phyloP scores from a whole-genome alignment of 192 early-diverging fungal genomes.

The Backusella tarrabulga region DNA sequence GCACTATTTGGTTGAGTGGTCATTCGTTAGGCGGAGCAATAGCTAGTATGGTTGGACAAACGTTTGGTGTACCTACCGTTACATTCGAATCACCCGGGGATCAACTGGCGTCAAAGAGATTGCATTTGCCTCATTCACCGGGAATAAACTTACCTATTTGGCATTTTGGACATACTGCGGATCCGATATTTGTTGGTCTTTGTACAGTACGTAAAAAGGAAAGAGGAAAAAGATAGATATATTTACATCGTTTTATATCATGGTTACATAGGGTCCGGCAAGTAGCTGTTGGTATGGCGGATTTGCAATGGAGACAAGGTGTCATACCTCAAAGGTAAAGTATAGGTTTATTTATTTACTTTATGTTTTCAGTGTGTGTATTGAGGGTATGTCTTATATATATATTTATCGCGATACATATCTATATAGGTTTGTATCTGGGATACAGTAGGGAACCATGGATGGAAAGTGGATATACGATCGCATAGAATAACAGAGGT shows the following conservation, averaged over 20 bases:
- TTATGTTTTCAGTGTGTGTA: neutral
- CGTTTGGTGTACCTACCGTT: slow-evolving; percentile 81
- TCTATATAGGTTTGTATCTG: slow-evolving; percentile 53
- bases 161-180: slow-evolving; percentile 89
- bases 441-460: slow-evolving; percentile 62
- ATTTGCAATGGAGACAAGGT: slow-evolving; percentile 83
- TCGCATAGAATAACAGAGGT: slow-evolving; percentile 78
- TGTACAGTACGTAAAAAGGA: slow-evolving; percentile 49
- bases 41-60: slow-evolving; percentile 74
- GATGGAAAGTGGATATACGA: slow-evolving; percentile 68
- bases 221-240: neutral
- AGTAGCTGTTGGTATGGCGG: slow-evolving; percentile 69
- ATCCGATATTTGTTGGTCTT: slow-evolving; percentile 88
- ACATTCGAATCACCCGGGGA: slow-evolving; percentile 88
- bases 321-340: slow-evolving; percentile 70
- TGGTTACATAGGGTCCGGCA: slow-evolving; percentile 27
- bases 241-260: neutral
- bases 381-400: neutral
- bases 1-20: slow-evolving; percentile 77
- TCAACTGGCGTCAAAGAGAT: slow-evolving; percentile 65
- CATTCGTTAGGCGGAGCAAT: slow-evolving; percentile 79
- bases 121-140: slow-evolving; percentile 69
- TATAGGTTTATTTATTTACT: neutral
- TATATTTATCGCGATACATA: neutral
- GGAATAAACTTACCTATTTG: slow-evolving; percentile 67